A percentile compares a stretch with the other conserved stretches of the same genome.
Conservation (phyloP, 306 rosid species). For the Citrullus amarus region DNA sequence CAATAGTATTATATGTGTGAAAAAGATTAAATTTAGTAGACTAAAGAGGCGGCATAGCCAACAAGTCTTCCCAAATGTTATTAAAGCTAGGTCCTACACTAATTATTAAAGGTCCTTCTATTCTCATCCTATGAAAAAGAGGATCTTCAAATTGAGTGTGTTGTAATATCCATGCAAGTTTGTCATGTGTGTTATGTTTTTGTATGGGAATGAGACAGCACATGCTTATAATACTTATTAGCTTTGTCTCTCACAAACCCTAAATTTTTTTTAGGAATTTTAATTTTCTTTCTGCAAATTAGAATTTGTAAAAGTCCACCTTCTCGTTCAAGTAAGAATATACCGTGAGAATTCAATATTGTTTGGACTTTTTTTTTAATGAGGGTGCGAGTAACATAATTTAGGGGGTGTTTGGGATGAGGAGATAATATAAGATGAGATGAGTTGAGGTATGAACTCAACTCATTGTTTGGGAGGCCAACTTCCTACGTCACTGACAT, state of each 20-base stretch:
- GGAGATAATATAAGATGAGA: too few species aligned
- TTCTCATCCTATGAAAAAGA: not conserved
- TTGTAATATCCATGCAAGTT: not conserved
- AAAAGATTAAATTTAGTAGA: too few species aligned
- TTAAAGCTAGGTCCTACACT: too few species aligned
- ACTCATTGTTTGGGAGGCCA: too few species aligned
- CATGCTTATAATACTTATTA: not conserved
- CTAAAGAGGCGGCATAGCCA: too few species aligned
- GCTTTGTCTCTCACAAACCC: not conserved
- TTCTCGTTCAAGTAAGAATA: not conserved
- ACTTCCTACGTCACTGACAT: too few species aligned
- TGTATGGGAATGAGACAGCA: not conserved
- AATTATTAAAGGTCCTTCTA: too few species aligned
- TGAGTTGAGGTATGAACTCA: too few species aligned
- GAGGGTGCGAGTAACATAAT: not conserved
- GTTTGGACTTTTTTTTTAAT: not conserved
- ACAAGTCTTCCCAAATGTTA: too few species aligned
- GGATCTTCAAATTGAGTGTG: not conserved
- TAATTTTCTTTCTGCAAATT: not conserved
- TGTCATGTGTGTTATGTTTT: not conserved
- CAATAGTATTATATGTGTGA: too few species aligned
- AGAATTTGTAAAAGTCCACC: not conserved
- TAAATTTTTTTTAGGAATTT: not conserved
- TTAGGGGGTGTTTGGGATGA: too few species aligned
- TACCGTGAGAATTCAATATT: not conserved